Evolutionary conservation across 176 grass and related monocot species (phyloP).

Genomic region (sorghum (Sorghum bicolor)): Sorghum_bicolor_NCBIv3 NC_012872.2:4165501-4166000

Average conservation of each 20-base stretch:
- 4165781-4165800: slow-evolving; percentile 2
- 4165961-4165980: not conserved
- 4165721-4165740: slow-evolving; percentile 93
- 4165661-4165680: slow-evolving; percentile 72
- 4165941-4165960: not conserved
- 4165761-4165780: slow-evolving; percentile 79
- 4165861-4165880: not conserved
- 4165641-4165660: slow-evolving; percentile 98
- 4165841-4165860: not conserved
- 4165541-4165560: not conserved
- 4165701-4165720: slow-evolving; percentile 66
- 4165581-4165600: not conserved
- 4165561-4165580: not conserved
- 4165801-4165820: not conserved
- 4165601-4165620: not conserved
- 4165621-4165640: slow-evolving; percentile 7
- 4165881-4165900: not conserved
- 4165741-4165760: slow-evolving; percentile 82
- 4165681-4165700: slow-evolving; percentile 67
- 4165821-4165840: not conserved
- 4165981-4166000: not conserved
- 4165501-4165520: not conserved
- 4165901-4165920: not conserved
- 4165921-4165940: slow-evolving; percentile 8
- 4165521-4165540: not conserved